Evolutionary conservation across 495 filamentous ascomycete genomes (phyloP), one percentile per base, ranked within the genome.

Genomic region (Bombardia bombarda): DNA sequence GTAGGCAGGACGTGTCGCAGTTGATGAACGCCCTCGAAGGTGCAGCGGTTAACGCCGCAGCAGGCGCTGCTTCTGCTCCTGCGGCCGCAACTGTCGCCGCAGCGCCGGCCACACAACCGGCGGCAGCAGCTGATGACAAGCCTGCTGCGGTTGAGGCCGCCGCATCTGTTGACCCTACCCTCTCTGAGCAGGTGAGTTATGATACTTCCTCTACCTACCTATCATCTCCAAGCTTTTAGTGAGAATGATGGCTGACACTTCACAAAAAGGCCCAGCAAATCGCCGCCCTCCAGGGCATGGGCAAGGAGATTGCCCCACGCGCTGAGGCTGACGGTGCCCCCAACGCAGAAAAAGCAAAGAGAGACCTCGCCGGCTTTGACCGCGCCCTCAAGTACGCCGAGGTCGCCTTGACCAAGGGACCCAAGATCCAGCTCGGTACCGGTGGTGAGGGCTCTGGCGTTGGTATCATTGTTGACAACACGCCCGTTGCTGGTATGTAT

Each of bases 1-100:
- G 69, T 31, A 65, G 65, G 36, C 68, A 75, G 61, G 63, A 68
- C 53, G 74, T 76, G 7, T 65, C 70, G 26, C 61, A 58, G 36
- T 46, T 72, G 40, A 66, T 74, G 51, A 70, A 65, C 42, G 69
- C 65, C 37, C 56, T 72, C 37, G 66, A 71, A 57, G 70, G 70
- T 38, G 69, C 70, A 26, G 70, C 70, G 22, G 67, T 72, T 32
- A 66, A 58, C 50, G 62, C 64, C 5, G 67, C 67, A 14, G 53
- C 60, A 31, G 48, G 56, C 35, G 57, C 52, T 18, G 47, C 51
- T 30, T 39, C 48, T 37, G 52, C 43, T 30, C 16, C 38, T 22
- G 50, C 45, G 1, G 45, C 53, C 16, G 49, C 47, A 19, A 49
- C 45, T 0, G 45, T 51, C 16, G 49, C 47, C 10, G 55, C 59